A percentile compares a stretch with the other conserved stretches of the same genome.
These are phyloP conservation scores for Calamus simplicifolius DNA, from an alignment of 176 grass and related monocot genomes.

Conservation along the genomic window DNA sequence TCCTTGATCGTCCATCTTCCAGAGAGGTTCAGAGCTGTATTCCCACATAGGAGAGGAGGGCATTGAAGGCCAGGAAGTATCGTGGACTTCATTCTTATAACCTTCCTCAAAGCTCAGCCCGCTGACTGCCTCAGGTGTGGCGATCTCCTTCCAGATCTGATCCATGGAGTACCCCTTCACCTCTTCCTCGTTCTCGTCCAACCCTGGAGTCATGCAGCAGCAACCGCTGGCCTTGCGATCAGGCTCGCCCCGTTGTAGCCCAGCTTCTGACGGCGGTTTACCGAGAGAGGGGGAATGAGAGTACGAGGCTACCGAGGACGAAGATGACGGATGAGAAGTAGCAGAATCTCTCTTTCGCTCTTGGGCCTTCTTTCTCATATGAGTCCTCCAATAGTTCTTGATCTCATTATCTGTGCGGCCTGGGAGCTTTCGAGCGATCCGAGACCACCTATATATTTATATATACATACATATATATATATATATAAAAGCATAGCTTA, in stretches of 20 bases:
- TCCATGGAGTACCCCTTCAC: conserved; percentile 74
- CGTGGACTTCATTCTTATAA: conserved; percentile 23
- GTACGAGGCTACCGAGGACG: conserved; percentile 63
- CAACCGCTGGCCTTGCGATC: conserved; percentile 17
- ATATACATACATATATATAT: no score
- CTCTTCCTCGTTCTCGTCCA: conserved; percentile 6
- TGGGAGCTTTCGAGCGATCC: conserved; percentile 63
- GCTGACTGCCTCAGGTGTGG: conserved; percentile 15
- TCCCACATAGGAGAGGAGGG: conserved; percentile 19
- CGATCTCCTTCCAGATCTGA: conserved; percentile 81
- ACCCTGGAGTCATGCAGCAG: conserved; percentile 36
- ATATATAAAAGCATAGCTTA: conserved; percentile 4
- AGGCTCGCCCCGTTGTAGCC: conserved; percentile 19
- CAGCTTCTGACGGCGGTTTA: conserved; percentile 21
- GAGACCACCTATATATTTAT: conserved; percentile 48
- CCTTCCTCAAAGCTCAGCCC: conserved; percentile 14
- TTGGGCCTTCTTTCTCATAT: conserved; percentile 95
- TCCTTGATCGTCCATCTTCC: conserved; percentile 50
- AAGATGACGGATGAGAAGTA: conserved; percentile 50
- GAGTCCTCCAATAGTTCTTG: conserved; percentile 96
- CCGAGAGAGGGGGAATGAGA: conserved; percentile 34
- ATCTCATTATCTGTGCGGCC: conserved; percentile 94
- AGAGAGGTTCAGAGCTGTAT: conserved; percentile 27
- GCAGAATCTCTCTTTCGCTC: conserved; percentile 52
- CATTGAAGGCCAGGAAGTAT: conserved; percentile 16